Conservation (phyloP, 371 early-diverging fungal species). For the Mucor velutinosus region DNA sequence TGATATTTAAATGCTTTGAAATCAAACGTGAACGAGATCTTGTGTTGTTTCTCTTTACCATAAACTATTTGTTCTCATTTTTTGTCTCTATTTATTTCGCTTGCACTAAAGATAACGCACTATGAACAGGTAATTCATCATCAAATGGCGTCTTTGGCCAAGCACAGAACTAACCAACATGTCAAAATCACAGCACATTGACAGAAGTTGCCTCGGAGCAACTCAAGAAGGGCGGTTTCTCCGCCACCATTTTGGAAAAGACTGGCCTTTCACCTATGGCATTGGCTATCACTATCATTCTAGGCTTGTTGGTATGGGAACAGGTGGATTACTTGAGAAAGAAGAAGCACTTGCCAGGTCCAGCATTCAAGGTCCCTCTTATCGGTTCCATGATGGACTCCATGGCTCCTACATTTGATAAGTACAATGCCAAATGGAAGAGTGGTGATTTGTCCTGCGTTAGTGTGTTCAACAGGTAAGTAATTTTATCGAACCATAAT, state of each 20-base stretch:
- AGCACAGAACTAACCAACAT: not conserved
- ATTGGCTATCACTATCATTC: slow-evolving; percentile 14
- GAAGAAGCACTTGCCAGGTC: slow-evolving; percentile 30
- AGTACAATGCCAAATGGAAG: slow-evolving; percentile 32
- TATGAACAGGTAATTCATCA: not conserved
- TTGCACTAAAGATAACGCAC: not conserved
- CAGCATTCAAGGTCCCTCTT: slow-evolving; percentile 27
- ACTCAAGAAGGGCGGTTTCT: not conserved
- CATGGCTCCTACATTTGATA: slow-evolving; percentile 33
- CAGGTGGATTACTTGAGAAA: slow-evolving; percentile 27
- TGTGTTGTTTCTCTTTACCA: not conserved
- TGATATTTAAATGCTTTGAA: not conserved
- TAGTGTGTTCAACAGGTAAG: slow-evolving; percentile 31
- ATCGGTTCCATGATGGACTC: slow-evolving; percentile 36
- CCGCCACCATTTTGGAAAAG: not conserved
- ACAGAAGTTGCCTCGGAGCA: slow-evolving; percentile 5
- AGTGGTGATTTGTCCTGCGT: slow-evolving; percentile 35
- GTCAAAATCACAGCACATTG: not conserved
- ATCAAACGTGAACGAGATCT: not conserved
- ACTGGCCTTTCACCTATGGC: slow-evolving; percentile 13
- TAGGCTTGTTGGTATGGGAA: slow-evolving; percentile 27
- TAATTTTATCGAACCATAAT: not conserved
- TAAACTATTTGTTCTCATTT: not conserved
- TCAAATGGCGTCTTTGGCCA: no score
- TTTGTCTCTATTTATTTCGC: not conserved